Evolutionary conservation across 768 basidiomycete genomes (phyloP), one percentile per base, ranked within the genome.

Genomic region (Xerocomellus intermedius): DNA sequence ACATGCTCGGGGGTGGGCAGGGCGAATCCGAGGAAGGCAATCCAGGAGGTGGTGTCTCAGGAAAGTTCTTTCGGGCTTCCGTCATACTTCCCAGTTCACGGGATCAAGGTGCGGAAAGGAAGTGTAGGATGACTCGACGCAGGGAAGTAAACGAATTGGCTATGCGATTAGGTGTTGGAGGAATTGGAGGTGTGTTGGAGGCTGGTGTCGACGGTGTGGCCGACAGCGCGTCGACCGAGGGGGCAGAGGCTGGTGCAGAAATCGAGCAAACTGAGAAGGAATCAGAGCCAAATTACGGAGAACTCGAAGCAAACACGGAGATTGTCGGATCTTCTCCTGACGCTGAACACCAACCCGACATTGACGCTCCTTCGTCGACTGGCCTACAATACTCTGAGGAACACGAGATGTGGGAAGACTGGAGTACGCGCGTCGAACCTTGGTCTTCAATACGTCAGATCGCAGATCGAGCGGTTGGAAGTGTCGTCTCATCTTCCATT

Each of bases 101-200:
- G 13, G 84, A 85, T 12, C 65, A 75, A 26, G 59, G 64, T 2
- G 70, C 74, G 12, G 91, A 94, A 65, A 77, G 76, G 42, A 69
- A 74, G 8, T 80, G 75, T 47, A 82, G 91, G 43, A 75, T 86
- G 56, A 72, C 74, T 4, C 75, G 91, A 35, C 77, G 91, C 54
- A 76, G 82, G 53, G 86, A 92, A 61, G 82, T 91, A 51, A 94
- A 94, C 66, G 86, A 90, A 63, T 72, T 94, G 42, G 85, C 82
- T 0, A 87, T 91, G 78, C 82, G 89, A n/a, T 90, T 91, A 84
- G 91, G 83, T 6, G 77, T 92, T 36, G 88, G 87, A 33, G 80
- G 81, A 0, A 78, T 91, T 8, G 91, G 91, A 10, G 92, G 91
- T 12, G 63, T 74, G 8, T 64, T 91, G 7, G 84, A 83, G 26